Base-by-base conservation (phyloP, 2,329 filamentous ascomycete species). In the Calonectria naviculata region DNA sequence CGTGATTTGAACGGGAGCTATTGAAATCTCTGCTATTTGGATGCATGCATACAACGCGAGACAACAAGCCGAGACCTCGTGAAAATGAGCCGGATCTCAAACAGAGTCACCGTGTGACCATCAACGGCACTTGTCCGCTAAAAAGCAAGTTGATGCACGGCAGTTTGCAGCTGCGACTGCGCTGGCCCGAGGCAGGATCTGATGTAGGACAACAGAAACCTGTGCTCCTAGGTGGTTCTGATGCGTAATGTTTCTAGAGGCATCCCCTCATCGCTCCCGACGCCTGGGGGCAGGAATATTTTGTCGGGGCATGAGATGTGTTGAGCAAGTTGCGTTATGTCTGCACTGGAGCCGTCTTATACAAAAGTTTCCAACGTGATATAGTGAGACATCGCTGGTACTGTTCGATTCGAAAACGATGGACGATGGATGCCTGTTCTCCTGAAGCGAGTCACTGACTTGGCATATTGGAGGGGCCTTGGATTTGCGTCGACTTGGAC, bases 101-200 rank as follows among this genome's bases (percentile, higher is more conserved):
- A 76, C 74, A 74, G 71, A 63, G 41, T 29, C 68, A 71, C 76
- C 65, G 31, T 78, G 71, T 63, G 67, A 78, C 76, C 8, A 46
- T 36, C 56, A 65, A 65, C 26, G 44, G 49, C 17, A 31, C 61
- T 65, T 19, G 10, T 36, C 31, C 62, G 31, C 64, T 28, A 41
- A 56, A 64, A 29, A 49, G n/a, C 41, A 38, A 31, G 28, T 28
- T 34, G 56, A 19, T 64, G 26, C 21, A 61, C 60, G 21, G 49
- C 29, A 29, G 47, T 17, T 47, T 34, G 56, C 24, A 44, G 61
- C 36, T 41, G 46, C 71, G 29, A 67, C 60, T 42, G 41, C 61
- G 54, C 49, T 69, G 46, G 34, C 36, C 38, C 6, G 47, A 54
- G 60, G 67, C 58, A 62, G 49, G 26, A 70, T 65, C 70, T 69